Evolutionary conservation across 306 rosid species (phyloP).

Genomic region (Lathyrus sativus): DNA sequence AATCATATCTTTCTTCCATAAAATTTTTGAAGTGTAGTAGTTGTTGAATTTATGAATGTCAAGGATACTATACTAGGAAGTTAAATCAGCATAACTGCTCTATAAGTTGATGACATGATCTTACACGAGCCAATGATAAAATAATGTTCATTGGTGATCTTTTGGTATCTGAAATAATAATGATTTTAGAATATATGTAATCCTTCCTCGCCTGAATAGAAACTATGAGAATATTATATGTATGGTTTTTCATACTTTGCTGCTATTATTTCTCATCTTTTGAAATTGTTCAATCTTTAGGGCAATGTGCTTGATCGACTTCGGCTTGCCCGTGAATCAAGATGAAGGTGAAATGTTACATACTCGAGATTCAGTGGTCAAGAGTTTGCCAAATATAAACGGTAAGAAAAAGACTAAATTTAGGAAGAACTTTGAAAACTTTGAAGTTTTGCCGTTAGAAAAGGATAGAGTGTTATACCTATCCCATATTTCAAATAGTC

Average conservation of each 20-base stretch:
- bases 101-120: background rate
- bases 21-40: no score
- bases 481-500: constrained; percentile 67
- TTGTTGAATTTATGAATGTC: no score
- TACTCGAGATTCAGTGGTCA: constrained; percentile 53
- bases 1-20: no score
- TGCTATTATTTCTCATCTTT: constrained; percentile 36
- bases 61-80: background rate
- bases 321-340: constrained; percentile 73
- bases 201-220: background rate
- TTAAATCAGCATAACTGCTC: background rate
- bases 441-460: constrained; percentile 60
- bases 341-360: constrained; percentile 56
- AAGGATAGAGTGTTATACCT: constrained; percentile 72
- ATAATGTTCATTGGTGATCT: background rate
- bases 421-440: constrained; percentile 72
- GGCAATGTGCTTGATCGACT: constrained; percentile 96
- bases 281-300: constrained; percentile 47
- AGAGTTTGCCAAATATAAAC: constrained; percentile 49
- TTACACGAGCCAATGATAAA: background rate
- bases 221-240: background rate
- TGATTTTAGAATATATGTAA: background rate
- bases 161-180: background rate
- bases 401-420: constrained; percentile 58
- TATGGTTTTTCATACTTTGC: no score